A percentile compares a stretch with the other conserved stretches of the same genome.
phyloP scores from a whole-genome alignment of 2,329 filamentous ascomycete species.

The Coniochaeta sp. region DNA sequence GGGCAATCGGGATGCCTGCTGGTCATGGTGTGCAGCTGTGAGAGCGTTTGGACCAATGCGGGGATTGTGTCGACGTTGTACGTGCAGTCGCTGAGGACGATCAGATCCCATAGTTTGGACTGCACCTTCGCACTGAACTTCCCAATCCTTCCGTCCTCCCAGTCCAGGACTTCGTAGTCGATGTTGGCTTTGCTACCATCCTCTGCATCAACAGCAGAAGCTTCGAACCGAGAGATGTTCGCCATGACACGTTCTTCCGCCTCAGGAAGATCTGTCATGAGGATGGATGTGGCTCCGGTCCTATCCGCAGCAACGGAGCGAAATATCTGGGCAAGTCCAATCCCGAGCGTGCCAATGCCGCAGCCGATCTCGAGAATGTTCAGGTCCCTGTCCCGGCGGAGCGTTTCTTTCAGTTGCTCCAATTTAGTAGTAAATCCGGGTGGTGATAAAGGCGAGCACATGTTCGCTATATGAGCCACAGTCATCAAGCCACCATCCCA shows the following conservation, averaged over 20 bases:
- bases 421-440: background rate
- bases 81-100: conserved; percentile 53
- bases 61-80: conserved; percentile 52
- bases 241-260: conserved; percentile 39
- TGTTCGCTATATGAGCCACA: conserved; percentile 25
- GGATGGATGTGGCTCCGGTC: conserved; percentile 5
- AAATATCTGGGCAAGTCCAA: conserved; percentile 32
- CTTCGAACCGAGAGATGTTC: conserved; percentile 31
- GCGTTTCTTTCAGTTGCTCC: conserved; percentile 17
- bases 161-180: conserved; percentile 48
- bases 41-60: conserved; percentile 44
- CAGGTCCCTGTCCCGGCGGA: conserved; percentile 19
- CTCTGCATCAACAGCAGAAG: conserved; percentile 8
- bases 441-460: conserved; percentile 10
- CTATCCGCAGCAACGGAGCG: conserved; percentile 2
- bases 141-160: conserved; percentile 42
- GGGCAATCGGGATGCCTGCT: background rate
- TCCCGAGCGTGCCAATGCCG: conserved; percentile 48
- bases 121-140: conserved; percentile 31
- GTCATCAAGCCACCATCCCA: conserved; percentile 50
- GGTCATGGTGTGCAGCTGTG: conserved; percentile 32
- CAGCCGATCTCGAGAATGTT: conserved; percentile 48
- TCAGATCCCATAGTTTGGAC: conserved; percentile 40
- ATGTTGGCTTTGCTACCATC: conserved; percentile 15
- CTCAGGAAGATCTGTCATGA: conserved; percentile 47